Base-by-base conservation (phyloP, 768 basidiomycete species). In the Cubamyces sp. region DNA sequence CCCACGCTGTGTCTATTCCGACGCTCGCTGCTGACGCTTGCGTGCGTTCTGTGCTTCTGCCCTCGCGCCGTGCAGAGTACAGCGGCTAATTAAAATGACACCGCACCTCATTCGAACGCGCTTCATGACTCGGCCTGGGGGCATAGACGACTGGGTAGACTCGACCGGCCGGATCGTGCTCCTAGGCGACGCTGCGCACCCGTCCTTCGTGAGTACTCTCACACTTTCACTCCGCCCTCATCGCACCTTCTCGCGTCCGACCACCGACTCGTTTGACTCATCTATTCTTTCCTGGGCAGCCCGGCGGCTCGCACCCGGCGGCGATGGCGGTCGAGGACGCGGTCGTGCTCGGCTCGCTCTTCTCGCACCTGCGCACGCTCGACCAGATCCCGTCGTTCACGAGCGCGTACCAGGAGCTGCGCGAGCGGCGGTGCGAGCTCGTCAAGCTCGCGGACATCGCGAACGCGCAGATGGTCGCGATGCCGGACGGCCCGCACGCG, bases 161-260 rank as follows among this genome's bases (percentile, higher is more conserved):
- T 75, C 79, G 12, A 69, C 71, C 19, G 82, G 80, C 8, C 75
- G 78, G 52, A 71, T 83, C 21, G 78, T 83, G 16, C 71, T 87
- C 16, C 77, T 86, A n/a, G 87, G 86, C 51, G 84, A 87, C 56
- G 85, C 85, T 2, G 84, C 82, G 0, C 85, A 87, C 70, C 82
- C 85, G 15, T 71, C 84, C 39, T 73, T 83, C 69, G 86, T 83
- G 65, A 58, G 80, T 74, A 5, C 23, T 46, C 26, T 26, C 50
- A 16, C 3, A 16, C 39, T 23, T 30, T 47, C 9, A 37, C 64
- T 9, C 63, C 52, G 18, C 25, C 7, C 26, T 15, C 28, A 30
- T 61, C 53, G 14, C 25, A 21, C 34, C 25, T 25, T 39, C 53
- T 41, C 37, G 54, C 15, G 50, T 23, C 16, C 15, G 41, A 37